Evolutionary conservation across 106 monocot genomes (phyloP).

Genomic region (Apostasia ramifera): DNA sequence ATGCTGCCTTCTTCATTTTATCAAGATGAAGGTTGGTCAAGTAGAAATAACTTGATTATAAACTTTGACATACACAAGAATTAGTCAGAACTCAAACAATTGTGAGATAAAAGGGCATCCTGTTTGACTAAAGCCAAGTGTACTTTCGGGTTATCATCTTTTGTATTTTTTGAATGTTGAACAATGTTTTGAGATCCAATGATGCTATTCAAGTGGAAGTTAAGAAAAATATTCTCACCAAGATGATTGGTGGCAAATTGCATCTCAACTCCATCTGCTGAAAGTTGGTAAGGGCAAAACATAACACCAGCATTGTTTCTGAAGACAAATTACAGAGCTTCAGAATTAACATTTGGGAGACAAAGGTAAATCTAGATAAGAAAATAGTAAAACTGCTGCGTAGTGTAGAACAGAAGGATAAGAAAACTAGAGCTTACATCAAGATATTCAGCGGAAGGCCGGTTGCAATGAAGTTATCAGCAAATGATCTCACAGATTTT

Average conservation of each 20-base stretch:
- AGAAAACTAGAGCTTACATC: constrained; percentile 34
- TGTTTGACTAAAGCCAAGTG: no score
- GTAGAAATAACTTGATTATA: constrained; percentile 64
- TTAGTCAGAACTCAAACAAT: no score
- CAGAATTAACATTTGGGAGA: neutral
- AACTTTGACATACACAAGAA: neutral
- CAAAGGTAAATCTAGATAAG: neutral
- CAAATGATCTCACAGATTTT: constrained; percentile 62
- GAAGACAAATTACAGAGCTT: neutral
- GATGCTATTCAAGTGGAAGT: no score
- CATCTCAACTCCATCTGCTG: constrained; percentile 82
- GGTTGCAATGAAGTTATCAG: constrained; percentile 36
- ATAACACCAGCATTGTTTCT: constrained; percentile 97
- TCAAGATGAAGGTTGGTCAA: constrained; percentile 88
- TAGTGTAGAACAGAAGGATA: neutral
- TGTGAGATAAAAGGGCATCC: no score
- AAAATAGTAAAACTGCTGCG: neutral
- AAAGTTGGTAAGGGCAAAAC: constrained; percentile 36
- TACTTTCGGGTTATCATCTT: no score
- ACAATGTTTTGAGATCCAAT: no score
- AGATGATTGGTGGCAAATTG: constrained; percentile 90
- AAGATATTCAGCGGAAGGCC: constrained; percentile 72
- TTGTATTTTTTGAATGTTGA: no score
- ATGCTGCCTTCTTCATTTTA: constrained; percentile 67
- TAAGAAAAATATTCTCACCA: constrained; percentile 22